Percentiles rank a stretch among this genome's conserved stretches.
Evolutionary conservation across 306 rosid species (phyloP).

Genomic region (Gynostemma pentaphyllum): DNA sequence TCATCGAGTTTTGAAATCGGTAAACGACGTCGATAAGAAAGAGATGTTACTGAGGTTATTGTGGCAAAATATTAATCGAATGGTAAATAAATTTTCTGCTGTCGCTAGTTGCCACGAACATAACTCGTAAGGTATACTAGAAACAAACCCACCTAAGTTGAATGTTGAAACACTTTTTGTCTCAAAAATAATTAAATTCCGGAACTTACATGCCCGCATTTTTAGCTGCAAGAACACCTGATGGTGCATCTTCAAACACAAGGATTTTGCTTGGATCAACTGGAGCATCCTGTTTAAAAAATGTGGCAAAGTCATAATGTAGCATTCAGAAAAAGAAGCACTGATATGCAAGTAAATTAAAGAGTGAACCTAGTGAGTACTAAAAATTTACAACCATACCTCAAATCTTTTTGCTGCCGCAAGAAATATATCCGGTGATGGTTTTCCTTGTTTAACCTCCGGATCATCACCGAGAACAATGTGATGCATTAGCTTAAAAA

Average conservation of each 20-base stretch:
- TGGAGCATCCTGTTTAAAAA: conserved; percentile 52
- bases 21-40: not conserved
- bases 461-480: conserved; percentile 88
- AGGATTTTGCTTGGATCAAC: conserved; percentile 43
- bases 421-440: conserved; percentile 81
- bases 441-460: conserved; percentile 91
- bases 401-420: conserved; percentile 89
- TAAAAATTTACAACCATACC: conserved; percentile 32
- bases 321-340: conserved; percentile 7
- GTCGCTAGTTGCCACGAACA: not conserved
- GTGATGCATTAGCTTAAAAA: conserved; percentile 84
- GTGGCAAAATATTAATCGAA: not conserved
- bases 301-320: not conserved
- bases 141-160: not conserved
- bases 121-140: not conserved
- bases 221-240: conserved; percentile 89
- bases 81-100: not conserved
- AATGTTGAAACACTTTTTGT: not conserved
- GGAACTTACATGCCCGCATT: conserved; percentile 85
- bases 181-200: not conserved
- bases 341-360: not conserved
- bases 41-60: not conserved
- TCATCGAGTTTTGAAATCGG: not conserved
- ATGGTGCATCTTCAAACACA: conserved; percentile 95
- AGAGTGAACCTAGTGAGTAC: not conserved